Base-by-base conservation (phyloP, 2,329 filamentous ascomycete species). In the Aspergillus eucalypticola region DNA sequence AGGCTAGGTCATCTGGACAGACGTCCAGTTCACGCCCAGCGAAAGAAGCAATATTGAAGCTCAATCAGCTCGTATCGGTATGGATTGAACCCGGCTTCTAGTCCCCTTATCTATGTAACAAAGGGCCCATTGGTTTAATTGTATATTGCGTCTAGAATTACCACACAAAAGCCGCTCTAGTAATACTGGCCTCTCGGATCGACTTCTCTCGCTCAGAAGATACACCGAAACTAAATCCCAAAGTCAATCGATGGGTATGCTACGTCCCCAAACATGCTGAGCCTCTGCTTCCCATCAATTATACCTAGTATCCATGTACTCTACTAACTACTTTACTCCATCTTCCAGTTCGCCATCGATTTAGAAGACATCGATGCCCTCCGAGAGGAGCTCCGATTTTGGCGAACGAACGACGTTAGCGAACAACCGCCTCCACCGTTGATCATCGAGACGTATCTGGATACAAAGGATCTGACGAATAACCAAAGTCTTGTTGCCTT, bases 41-140 rank as follows among this genome's bases (percentile, higher is more conserved):
- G 57, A 84, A 82, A 68, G 90, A 94, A 66, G 86, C 87, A 5
- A 79, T 89, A 74, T 86, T 84, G 78, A 95, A 95, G 80, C 83
- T 97, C 67, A 95, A 96, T 75, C 92, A 96, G 79, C 95, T 98
- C 71, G 88, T 97, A 69, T 91, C 95, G 85, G 92, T 96, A 80
- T 63, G 79, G 69, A 62, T 46, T 46, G 32, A 35, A 27, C 42
- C 29, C 44, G 25, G 39, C 41, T 27, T 23, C 27, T 13, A 57
- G 52, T 13, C 54, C 38, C n/a, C 38, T 54, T 17, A 29, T 25
- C 19, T 27, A 52, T 51, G 32, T 5, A 52, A 32, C n/a, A 60
- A 63, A 60, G 8, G 15, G 11, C 17, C 46, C 25, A 64, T 73
- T 74, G 67, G 71, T 66, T 66, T 70, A 35, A 11, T 49, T 5